Conservation (phyloP, 352 stramenopile species). For the Phytophthora pisi region DNA sequence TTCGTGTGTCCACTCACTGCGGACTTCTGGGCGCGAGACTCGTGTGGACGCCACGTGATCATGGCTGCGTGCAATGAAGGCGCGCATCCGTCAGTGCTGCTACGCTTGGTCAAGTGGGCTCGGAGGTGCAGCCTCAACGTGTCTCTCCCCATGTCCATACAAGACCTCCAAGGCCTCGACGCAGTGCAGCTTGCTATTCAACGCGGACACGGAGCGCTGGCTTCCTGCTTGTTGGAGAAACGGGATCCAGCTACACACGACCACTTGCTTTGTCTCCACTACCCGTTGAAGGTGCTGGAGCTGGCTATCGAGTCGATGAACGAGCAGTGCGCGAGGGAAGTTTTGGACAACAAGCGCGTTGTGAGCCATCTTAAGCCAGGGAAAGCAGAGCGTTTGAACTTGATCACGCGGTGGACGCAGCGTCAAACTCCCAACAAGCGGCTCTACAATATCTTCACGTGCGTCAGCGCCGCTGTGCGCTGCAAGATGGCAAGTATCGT, state of each 20-base stretch:
- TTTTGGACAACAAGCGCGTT: constrained; percentile 21
- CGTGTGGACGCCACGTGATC: constrained; percentile 11
- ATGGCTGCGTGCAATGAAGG: constrained; percentile 18
- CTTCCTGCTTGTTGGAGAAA: constrained; percentile 6
- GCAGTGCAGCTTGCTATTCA: constrained; percentile 12
- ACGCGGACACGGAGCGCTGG: constrained; percentile 8
- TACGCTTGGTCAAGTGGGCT: constrained; percentile 15
- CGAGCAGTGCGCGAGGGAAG: background rate
- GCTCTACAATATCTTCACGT: constrained; percentile 26
- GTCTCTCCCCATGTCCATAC: constrained; percentile 8
- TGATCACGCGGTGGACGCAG: constrained; percentile 18
- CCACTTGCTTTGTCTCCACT: constrained; percentile 11
- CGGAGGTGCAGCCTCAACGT: constrained; percentile 10
- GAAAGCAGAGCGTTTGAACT: constrained; percentile 7
- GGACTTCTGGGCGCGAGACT: constrained; percentile 17
- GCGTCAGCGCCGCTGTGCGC: constrained; percentile 12
- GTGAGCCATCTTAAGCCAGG: constrained; percentile 9
- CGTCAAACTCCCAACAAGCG: constrained; percentile 5
- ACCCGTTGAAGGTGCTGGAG: constrained; percentile 19
- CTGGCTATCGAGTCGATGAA: constrained; percentile 14
- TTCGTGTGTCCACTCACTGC: constrained; percentile 3
- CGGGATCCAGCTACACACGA: background rate
- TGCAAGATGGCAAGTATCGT: constrained; percentile 12
- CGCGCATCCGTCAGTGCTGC: constrained; percentile 13
- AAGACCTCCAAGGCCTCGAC: constrained; percentile 7